Conservation (phyloP, 2,329 filamentous ascomycete species). For the Pseudogymnoascus sp. region DNA sequence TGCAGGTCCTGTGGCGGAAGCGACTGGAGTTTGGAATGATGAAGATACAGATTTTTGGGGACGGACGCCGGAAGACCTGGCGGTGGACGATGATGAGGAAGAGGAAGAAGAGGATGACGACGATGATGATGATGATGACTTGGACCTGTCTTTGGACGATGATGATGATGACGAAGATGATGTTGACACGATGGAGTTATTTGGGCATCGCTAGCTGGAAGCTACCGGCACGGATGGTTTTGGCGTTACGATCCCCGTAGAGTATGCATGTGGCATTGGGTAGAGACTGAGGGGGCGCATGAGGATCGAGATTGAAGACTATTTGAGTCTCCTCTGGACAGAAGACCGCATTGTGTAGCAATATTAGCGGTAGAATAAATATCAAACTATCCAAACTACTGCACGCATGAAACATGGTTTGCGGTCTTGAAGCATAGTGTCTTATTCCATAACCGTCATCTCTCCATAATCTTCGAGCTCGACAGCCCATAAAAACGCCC, state of each 20-base stretch:
- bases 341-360: neutral
- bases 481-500: neutral
- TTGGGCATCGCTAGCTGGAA: slow-evolving; percentile 40
- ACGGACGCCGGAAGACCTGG: slow-evolving; percentile 35
- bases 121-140: slow-evolving; percentile 25
- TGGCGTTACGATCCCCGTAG: neutral
- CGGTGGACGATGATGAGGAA: slow-evolving; percentile 17
- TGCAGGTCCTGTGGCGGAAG: slow-evolving; percentile 40
- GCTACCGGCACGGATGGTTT: neutral
- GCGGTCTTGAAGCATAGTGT: neutral
- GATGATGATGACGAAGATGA: slow-evolving; percentile 38
- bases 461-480: neutral
- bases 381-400: neutral
- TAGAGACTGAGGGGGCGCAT: neutral
- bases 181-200: slow-evolving; percentile 42
- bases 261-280: neutral
- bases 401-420: neutral
- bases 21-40: slow-evolving; percentile 36
- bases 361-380: neutral
- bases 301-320: neutral
- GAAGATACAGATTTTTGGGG: slow-evolving; percentile 43
- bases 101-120: slow-evolving; percentile 26
- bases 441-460: neutral
- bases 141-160: slow-evolving; percentile 36
- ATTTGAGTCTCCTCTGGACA: neutral